Base-by-base conservation (phyloP, 1,284 basidiomycete genomes). In the Phlebopus sp. region DNA sequence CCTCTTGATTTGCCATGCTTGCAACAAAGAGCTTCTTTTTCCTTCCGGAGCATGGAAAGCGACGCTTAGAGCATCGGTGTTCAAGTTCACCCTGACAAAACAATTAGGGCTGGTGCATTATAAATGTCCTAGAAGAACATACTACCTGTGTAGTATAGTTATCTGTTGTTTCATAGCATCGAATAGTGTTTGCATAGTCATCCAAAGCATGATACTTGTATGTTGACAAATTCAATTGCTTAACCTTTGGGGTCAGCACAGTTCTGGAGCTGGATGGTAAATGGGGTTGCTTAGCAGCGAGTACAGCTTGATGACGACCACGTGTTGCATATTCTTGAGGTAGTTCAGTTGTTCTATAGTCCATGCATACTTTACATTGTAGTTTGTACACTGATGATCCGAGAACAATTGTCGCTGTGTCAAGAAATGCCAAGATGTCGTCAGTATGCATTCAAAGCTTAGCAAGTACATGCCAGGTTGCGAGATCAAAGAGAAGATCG, bases 331-430 rank as follows among this genome's bases (percentile, higher is more conserved):
- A 9, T 44, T 67, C 64, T 11, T 50, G 45, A n/a, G 58, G 54
- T 0, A 60, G 51, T 27, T 66, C 66, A 0, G 36, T 48, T 1
- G 60, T 63, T 2, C 50, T 15, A 25, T 62, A 62, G 1, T 37
- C 47, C 1, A 42, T 7, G 31, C 55, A 60, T 0, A 53, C 59
- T 4, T 39, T 47, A 0, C 17, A 17, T 7, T 44, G 11, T 25
- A 66, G 66, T n/a, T 49, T 44, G 0, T 54, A 46, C 0, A 59
- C 4, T 9, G 38, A n/a, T 0, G 25, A 4, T 0, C 62, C 56
- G 4, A 65, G 53, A 7, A 17, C 6, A 68, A 74, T 43, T 54
- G 63, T 14, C 79, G 83, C 63, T 63, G 80, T 17, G 59, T 75
- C 29, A 59, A 72, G 18, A 0, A 51, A 44, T 56, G 36, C 1